Percentiles rank a stretch among this genome's conserved stretches.
Conservation (phyloP, 208 protist genomes). For the Jaenimonas drosophilae region DNA sequence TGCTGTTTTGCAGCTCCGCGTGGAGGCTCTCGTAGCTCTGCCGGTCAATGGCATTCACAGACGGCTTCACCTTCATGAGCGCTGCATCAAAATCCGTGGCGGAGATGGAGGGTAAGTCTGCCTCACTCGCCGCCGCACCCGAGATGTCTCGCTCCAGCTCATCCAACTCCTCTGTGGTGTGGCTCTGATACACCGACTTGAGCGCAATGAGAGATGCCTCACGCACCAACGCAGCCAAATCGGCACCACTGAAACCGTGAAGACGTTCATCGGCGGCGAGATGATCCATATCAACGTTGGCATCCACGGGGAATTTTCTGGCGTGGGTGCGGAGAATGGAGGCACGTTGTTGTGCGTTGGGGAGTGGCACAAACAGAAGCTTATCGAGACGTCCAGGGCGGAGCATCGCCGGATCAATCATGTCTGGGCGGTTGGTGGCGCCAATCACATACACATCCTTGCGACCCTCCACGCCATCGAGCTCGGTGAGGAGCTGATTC, state of each 20-base stretch:
- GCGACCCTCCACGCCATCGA: constrained; percentile 97
- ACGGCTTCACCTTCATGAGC: constrained; percentile 63
- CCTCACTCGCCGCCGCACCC: constrained; percentile 17
- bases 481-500: constrained; percentile 99
- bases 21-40: constrained; percentile 63
- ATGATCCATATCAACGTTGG: constrained; percentile 55
- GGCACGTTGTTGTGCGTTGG: constrained; percentile 64
- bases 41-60: constrained; percentile 64
- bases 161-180: constrained; percentile 49
- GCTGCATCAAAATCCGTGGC: constrained; percentile 50
- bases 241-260: constrained; percentile 93
- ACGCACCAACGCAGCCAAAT: constrained; percentile 88
- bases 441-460: constrained; percentile 96
- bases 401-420: constrained; percentile 98
- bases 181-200: constrained; percentile 59
- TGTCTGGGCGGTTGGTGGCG: constrained; percentile 97
- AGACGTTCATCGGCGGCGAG: constrained; percentile 69
- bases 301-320: constrained; percentile 82
- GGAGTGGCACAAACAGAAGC: constrained; percentile 95
- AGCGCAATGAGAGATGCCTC: constrained; percentile 88
- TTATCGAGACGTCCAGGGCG: constrained; percentile 96
- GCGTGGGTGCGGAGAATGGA: constrained; percentile 88
- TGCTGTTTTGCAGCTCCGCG: constrained; percentile 13
- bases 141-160: constrained; percentile 65
- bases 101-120: constrained; percentile 52